phyloP scores from a whole-genome alignment of 2,329 filamentous ascomycete genomes.

The Xylaria sp. region DNA sequence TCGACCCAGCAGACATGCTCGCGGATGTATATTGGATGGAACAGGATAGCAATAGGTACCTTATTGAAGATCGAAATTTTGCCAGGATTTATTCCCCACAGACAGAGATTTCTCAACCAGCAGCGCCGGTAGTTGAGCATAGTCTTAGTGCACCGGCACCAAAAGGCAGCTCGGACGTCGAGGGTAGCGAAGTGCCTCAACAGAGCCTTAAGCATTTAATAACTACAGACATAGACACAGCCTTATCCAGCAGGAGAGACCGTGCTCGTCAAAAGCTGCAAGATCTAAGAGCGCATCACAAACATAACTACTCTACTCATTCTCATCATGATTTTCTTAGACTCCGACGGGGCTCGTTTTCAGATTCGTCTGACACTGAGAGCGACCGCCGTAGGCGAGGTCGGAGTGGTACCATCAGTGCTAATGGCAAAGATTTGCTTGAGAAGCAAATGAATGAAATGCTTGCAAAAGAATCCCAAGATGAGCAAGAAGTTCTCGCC shows the following conservation, averaged over 20 bases:
- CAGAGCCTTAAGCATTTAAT: conserved; percentile 26
- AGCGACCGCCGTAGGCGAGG: conserved; percentile 50
- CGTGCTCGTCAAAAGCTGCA: conserved; percentile 66
- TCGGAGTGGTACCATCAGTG: conserved; percentile 55
- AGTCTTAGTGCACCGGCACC: conserved; percentile 11
- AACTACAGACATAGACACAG: conserved; percentile 48
- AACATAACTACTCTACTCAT: conserved; percentile 56
- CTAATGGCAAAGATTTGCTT: conserved; percentile 58
- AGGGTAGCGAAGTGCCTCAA: conserved; percentile 14
- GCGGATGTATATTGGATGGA: conserved; percentile 93
- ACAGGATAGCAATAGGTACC: conserved; percentile 76
- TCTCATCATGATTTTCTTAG: conserved; percentile 59
- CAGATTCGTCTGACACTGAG: conserved; percentile 66
- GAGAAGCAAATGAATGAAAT: conserved; percentile 68
- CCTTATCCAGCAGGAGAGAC: conserved; percentile 60
- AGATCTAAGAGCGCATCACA: conserved; percentile 61
- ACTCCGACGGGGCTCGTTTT: conserved; percentile 59
- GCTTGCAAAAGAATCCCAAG: conserved; percentile 59
- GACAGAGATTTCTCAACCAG: conserved; percentile 20
- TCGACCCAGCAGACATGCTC: conserved; percentile 82
- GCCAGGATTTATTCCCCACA: conserved; percentile 68
- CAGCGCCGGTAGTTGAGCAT: conserved; percentile 29
- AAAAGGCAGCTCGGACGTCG: conserved; percentile 22
- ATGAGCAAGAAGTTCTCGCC: conserved; percentile 45
- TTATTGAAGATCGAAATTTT: conserved; percentile 82